Percentiles rank a stretch among this genome's conserved stretches.
These are phyloP conservation scores for Hyaloperonospora brassicae DNA, from an alignment of 352 stramenopile species.

Conservation along the genomic window DNA sequence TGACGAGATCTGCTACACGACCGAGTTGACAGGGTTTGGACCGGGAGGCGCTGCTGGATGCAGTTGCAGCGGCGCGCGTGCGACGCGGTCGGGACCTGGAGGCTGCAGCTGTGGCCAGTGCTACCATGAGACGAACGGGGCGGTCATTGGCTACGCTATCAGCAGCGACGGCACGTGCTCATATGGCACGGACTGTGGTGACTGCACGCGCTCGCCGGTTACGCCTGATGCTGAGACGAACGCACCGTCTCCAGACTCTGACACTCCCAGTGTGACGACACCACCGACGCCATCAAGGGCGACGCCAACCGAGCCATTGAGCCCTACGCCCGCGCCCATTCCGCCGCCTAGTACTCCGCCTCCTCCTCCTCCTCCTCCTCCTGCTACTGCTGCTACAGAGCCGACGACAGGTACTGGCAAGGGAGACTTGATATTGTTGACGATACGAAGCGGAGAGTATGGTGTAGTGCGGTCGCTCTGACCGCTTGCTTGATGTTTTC, in stretches of 20 bases:
- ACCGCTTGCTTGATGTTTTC: slow-evolving; percentile 9
- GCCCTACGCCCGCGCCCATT: background rate
- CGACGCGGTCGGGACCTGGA: slow-evolving; percentile 10
- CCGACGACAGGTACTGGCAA: slow-evolving; percentile 19
- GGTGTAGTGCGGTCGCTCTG: slow-evolving; percentile 14
- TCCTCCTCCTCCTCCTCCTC: too few species aligned
- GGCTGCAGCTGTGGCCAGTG: slow-evolving; percentile 39
- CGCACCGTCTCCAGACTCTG: slow-evolving; percentile 4
- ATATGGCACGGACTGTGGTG: slow-evolving; percentile 29
- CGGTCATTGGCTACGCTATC: slow-evolving; percentile 26
- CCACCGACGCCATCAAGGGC: slow-evolving; percentile 4
- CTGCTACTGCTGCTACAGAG: background rate
- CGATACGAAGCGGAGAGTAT: background rate
- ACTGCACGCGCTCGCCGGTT: slow-evolving; percentile 13
- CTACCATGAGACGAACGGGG: slow-evolving; percentile 23
- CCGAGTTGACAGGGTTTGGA: slow-evolving; percentile 32
- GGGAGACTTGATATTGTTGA: background rate
- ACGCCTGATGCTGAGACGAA: background rate
- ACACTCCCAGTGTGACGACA: slow-evolving; percentile 9
- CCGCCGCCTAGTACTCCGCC: too few species aligned
- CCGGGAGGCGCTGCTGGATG: slow-evolving; percentile 23
- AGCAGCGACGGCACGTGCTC: slow-evolving; percentile 24
- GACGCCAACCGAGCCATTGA: slow-evolving; percentile 8
- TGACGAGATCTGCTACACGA: slow-evolving; percentile 32
- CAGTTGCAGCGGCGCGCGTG: slow-evolving; percentile 25